Evolutionary conservation across 2,329 filamentous ascomycete species (phyloP).

Genomic region (Fusarium foetens): DNA sequence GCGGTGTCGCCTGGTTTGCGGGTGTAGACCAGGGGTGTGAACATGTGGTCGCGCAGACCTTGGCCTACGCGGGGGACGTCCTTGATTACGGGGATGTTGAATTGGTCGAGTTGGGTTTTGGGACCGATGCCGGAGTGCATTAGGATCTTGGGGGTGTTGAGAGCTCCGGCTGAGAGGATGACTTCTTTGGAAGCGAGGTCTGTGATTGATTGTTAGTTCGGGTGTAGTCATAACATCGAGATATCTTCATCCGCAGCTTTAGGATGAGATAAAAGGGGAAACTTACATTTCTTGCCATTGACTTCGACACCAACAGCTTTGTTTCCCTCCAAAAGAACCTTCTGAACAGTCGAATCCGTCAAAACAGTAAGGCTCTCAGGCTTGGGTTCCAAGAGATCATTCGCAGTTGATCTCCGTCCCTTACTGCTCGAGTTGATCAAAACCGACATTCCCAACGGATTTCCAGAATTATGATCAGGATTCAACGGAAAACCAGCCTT

Average conservation of each 20-base stretch:
- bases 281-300: constrained; percentile 32
- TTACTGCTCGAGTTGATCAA: constrained; percentile 60
- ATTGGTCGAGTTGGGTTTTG: constrained; percentile 22
- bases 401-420: constrained; percentile 61
- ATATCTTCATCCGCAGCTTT: not conserved
- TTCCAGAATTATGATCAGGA: constrained; percentile 66
- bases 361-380: constrained; percentile 56
- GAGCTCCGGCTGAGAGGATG: constrained; percentile 55
- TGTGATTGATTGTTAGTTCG: not conserved
- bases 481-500: constrained; percentile 61
- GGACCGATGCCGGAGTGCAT: constrained; percentile 48
- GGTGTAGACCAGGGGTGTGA: constrained; percentile 51
- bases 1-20: constrained; percentile 55
- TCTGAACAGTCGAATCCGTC: constrained; percentile 32
- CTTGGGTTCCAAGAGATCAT: constrained; percentile 56
- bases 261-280: not conserved
- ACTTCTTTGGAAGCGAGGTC: constrained; percentile 54
- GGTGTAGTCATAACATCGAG: rapidly evolving
- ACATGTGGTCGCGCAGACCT: constrained; percentile 54
- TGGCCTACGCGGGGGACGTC: constrained; percentile 53
- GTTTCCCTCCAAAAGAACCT: constrained; percentile 26
- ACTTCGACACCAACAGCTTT: constrained; percentile 35
- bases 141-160: constrained; percentile 56
- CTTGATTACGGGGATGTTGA: constrained; percentile 38
- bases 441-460: constrained; percentile 66